Percentiles rank a stretch among this genome's conserved stretches.
These are phyloP conservation scores for Backusella tuberculispora DNA, from an alignment of 192 early-diverging fungal genomes.

Conservation along the genomic window DNA sequence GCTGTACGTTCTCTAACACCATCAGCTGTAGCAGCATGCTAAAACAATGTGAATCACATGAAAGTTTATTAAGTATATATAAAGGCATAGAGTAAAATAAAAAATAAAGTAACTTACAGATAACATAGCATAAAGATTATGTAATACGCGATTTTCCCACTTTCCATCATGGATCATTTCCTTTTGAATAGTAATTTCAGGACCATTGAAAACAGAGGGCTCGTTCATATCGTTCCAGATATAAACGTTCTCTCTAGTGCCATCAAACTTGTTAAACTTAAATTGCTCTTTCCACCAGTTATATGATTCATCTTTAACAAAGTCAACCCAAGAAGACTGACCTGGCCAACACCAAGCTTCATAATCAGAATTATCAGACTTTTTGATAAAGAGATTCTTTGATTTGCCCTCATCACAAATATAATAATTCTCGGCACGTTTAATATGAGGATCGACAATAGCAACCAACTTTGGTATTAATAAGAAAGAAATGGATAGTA, in stretches of 20 bases:
- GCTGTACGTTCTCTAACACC: slow-evolving; percentile 71
- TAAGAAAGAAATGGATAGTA: slow-evolving; percentile 10
- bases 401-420: slow-evolving; percentile 82
- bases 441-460: slow-evolving; percentile 98
- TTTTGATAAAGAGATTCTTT: slow-evolving; percentile 78
- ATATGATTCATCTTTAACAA: slow-evolving; percentile 74
- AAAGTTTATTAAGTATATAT: background rate
- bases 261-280: slow-evolving; percentile 77
- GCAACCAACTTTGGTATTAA: slow-evolving; percentile 75
- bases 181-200: slow-evolving; percentile 96
- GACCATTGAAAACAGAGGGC: slow-evolving; percentile 94
- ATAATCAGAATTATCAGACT: slow-evolving; percentile 71
- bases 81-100: background rate
- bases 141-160: slow-evolving; percentile 93
- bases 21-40: slow-evolving; percentile 85
- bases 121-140: slow-evolving; percentile 92
- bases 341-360: slow-evolving; percentile 99
- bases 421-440: slow-evolving; percentile 75
- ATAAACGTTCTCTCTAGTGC: slow-evolving; percentile 78
- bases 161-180: slow-evolving; percentile 82
- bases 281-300: slow-evolving; percentile 85
- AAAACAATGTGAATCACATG: background rate
- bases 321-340: slow-evolving; percentile 92
- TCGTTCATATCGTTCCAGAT: slow-evolving; percentile 99
- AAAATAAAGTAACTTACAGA: slow-evolving; percentile 50